phyloP scores from a whole-genome alignment of 2,329 filamentous ascomycete genomes.

The Colletotrichum godetiae region DNA sequence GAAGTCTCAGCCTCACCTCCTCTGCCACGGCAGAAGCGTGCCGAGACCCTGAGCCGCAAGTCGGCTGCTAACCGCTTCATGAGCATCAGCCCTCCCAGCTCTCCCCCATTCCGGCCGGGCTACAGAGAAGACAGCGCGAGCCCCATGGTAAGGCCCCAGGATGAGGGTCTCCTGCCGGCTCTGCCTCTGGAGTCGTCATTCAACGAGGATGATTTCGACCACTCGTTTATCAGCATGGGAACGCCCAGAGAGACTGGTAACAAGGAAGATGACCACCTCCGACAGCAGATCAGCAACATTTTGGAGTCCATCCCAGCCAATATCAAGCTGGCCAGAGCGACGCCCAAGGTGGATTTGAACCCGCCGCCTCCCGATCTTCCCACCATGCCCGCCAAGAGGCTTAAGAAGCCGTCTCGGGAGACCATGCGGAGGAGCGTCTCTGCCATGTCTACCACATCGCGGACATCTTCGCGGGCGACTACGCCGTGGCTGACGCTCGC shows the following conservation, averaged over 20 bases:
- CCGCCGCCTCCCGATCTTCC: constrained; percentile 69
- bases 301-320: constrained; percentile 81
- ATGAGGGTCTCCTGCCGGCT: constrained; percentile 44
- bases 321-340: constrained; percentile 75
- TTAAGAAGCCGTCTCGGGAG: constrained; percentile 57
- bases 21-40: constrained; percentile 44
- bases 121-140: constrained; percentile 25
- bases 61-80: constrained; percentile 41
- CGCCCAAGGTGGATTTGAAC: constrained; percentile 63
- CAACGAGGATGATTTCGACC: constrained; percentile 60
- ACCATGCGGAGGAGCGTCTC: constrained; percentile 60
- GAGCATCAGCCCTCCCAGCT: constrained; percentile 60
- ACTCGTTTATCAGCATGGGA: constrained; percentile 46
- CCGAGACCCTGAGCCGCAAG: constrained; percentile 8
- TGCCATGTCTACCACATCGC: constrained; percentile 54
- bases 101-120: constrained; percentile 50
- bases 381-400: constrained; percentile 62
- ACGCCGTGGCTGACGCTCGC: constrained; percentile 78
- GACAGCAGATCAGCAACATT: constrained; percentile 83
- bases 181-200: constrained; percentile 57
- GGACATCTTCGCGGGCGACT: constrained; percentile 60
- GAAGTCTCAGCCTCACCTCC: constrained; percentile 59
- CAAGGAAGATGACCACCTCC: constrained; percentile 74
- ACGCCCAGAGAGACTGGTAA: constrained; percentile 51
- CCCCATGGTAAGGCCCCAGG: constrained; percentile 28